These are phyloP conservation scores for Teratosphaeria viscida DNA, from an alignment of 2,329 filamentous ascomycete genomes.

Conservation along the genomic window DNA sequence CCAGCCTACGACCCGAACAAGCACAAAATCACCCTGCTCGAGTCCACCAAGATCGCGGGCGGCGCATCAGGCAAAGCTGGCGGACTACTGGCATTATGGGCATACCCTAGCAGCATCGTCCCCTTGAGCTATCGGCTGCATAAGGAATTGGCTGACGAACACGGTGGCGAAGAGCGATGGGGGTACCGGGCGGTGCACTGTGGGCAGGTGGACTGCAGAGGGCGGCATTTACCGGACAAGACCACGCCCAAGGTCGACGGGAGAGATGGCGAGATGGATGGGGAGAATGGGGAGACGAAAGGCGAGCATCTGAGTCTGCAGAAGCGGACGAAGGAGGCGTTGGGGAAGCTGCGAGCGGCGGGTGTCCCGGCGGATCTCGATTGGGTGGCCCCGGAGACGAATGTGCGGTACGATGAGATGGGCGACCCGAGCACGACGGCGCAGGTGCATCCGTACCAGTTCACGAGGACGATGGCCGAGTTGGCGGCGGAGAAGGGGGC, in stretches of 20 bases:
- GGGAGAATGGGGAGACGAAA: constrained; percentile 16
- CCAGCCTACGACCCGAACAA: constrained; percentile 63
- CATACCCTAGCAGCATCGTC: constrained; percentile 75
- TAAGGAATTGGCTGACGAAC: constrained; percentile 70
- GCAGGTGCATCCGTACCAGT: constrained; percentile 86
- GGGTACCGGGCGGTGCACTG: constrained; percentile 74
- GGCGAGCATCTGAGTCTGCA: constrained; percentile 39
- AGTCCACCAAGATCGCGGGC: constrained; percentile 76
- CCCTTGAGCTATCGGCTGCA: constrained; percentile 79
- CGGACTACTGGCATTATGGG: constrained; percentile 81
- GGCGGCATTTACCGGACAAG: constrained; percentile 26
- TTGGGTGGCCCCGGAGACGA: constrained; percentile 63
- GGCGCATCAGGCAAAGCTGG: constrained; percentile 92
- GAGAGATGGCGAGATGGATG: constrained; percentile 18
- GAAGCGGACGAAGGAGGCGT: constrained; percentile 43
- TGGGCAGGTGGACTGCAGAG: constrained; percentile 51
- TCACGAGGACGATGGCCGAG: constrained; percentile 73
- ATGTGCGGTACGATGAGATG: constrained; percentile 72
- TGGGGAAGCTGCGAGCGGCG: constrained; percentile 43
- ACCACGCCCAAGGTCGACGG: background rate
- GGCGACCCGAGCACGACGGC: constrained; percentile 70
- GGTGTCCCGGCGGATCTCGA: constrained; percentile 68
- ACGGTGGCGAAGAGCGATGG: constrained; percentile 69
- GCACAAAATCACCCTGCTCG: constrained; percentile 75
- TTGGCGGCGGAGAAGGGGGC: constrained; percentile 54